Evolutionary conservation across 768 basidiomycete genomes (phyloP).

Genomic region (Rhizopogon sp.): DNA sequence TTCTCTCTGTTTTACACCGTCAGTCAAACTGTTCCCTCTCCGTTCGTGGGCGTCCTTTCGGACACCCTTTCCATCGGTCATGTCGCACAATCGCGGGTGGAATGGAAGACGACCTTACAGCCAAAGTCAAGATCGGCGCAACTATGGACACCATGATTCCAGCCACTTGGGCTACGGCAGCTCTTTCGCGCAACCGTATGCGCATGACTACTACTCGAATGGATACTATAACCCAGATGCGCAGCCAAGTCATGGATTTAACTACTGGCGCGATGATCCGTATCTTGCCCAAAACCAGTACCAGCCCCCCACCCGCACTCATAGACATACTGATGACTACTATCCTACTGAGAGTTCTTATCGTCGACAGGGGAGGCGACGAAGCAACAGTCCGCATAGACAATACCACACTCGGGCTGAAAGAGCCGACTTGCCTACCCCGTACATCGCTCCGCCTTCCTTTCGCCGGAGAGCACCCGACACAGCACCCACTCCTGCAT

Average conservation of each 20-base stretch:
- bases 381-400: background rate
- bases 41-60: background rate
- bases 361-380: background rate
- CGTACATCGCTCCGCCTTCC: constrained; percentile 5
- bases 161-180: too few relatives aligned
- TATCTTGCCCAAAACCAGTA: background rate
- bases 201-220: background rate
- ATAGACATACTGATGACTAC: background rate
- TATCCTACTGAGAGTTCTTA: background rate
- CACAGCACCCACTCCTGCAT: background rate
- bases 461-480: constrained; percentile 8
- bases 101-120: background rate
- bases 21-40: background rate
- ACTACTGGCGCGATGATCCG: background rate
- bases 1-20: background rate
- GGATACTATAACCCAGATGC: background rate
- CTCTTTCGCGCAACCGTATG: background rate
- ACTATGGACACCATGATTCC: background rate
- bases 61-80: background rate
- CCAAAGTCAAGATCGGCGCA: background rate
- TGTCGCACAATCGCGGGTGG: background rate
- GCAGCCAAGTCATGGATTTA: background rate
- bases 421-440: background rate
- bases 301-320: background rate
- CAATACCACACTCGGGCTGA: background rate